phyloP scores from a whole-genome alignment of 140 eudicot species.

The Cichorium intybus region DNA sequence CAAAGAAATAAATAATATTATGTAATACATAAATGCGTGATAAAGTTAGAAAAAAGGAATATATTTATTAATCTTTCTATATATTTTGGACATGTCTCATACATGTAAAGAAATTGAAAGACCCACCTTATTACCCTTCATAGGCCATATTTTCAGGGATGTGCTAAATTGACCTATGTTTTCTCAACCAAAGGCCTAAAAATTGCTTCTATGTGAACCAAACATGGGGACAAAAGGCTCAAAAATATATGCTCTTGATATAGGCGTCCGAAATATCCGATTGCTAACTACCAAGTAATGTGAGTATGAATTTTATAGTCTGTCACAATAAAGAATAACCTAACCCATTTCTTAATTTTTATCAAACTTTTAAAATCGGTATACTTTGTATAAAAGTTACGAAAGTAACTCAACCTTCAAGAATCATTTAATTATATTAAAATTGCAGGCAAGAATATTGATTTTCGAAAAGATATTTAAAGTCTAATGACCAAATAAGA shows the following conservation, averaged over 20 bases:
- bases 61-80: too few relatives aligned
- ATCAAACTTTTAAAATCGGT: background rate
- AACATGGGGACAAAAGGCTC: conserved; percentile 18
- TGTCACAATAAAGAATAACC: background rate
- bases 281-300: conserved; percentile 7
- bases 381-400: background rate
- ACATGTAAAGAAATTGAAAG: too few relatives aligned
- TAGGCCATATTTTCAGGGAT: conserved; percentile 23
- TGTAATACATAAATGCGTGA: background rate
- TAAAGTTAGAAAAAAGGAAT: too few relatives aligned
- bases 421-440: background rate
- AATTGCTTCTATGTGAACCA: conserved; percentile 6
- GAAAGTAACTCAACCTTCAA: background rate
- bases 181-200: conserved; percentile 11
- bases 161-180: conserved; percentile 25
- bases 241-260: conserved; percentile 20
- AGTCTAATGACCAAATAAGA: background rate
- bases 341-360: background rate
- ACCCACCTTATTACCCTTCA: background rate
- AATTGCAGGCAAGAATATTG: background rate
- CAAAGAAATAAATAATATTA: too few relatives aligned
- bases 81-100: too few relatives aligned
- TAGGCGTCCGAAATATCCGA: conserved; percentile 4
- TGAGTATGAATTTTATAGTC: background rate
- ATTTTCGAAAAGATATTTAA: background rate